A percentile compares a stretch with the other conserved stretches of the same genome.
phyloP scores from a whole-genome alignment of 495 filamentous ascomycete genomes.

The Corynascus novoguineensis region DNA sequence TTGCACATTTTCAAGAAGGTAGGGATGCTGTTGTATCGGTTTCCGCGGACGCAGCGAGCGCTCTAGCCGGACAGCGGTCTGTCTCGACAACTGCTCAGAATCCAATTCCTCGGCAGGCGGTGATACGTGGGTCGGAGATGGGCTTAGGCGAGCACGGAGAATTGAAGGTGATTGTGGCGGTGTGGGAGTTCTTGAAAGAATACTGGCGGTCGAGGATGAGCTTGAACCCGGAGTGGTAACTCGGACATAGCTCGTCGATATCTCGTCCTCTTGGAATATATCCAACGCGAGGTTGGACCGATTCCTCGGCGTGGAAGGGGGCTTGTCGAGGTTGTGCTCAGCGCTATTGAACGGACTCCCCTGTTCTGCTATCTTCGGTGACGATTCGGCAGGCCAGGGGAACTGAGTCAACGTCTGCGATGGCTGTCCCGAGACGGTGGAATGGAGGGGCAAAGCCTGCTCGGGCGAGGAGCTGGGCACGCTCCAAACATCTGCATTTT shows the following conservation, averaged over 20 bases:
- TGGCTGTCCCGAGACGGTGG: neutral
- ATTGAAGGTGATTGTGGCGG: conserved; percentile 9
- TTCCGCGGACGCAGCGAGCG: conserved; percentile 61
- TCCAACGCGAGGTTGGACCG: neutral
- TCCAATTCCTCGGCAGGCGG: neutral
- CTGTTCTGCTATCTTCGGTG: neutral
- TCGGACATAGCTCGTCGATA: conserved; percentile 16
- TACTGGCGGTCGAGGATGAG: conserved; percentile 15
- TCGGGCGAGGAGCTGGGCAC: conserved; percentile 18
- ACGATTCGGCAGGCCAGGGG: neutral
- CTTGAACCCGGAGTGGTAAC: neutral
- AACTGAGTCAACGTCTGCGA: conserved; percentile 3
- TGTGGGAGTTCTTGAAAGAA: conserved; percentile 15
- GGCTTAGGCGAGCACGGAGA: neutral
- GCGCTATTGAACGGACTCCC: too few species aligned
- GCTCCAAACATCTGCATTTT: conserved; percentile 19
- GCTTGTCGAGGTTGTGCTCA: neutral
- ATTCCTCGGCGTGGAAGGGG: neutral
- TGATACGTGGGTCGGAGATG: neutral
- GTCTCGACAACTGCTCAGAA: conserved; percentile 18
- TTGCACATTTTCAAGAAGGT: conserved; percentile 60
- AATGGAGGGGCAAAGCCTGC: neutral
- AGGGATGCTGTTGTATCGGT: conserved; percentile 71
- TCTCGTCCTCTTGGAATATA: conserved; percentile 13
- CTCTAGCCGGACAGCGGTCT: conserved; percentile 24